These are phyloP conservation scores for Rhizopogon salebrosus DNA, from an alignment of 768 basidiomycete genomes.

Conservation along the genomic window DNA sequence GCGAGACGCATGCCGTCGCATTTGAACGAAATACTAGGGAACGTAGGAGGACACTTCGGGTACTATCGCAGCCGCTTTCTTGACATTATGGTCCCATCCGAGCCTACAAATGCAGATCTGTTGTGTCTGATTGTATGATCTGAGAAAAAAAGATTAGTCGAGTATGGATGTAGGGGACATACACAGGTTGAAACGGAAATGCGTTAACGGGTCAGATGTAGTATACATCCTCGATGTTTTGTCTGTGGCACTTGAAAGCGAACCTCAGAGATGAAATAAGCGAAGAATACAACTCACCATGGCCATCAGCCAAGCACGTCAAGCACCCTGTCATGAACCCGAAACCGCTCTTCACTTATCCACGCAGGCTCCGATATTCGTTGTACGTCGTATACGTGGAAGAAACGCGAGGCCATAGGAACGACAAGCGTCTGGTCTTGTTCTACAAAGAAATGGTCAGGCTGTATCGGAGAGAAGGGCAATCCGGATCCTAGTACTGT, in stretches of 20 bases:
- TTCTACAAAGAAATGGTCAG: constrained; percentile 75
- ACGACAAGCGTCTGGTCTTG: constrained; percentile 81
- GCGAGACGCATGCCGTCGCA: constrained; percentile 78
- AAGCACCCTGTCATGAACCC: constrained; percentile 93
- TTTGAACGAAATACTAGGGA: constrained; percentile 77
- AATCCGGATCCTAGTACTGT: constrained; percentile 81
- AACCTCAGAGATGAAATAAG: constrained; percentile 21
- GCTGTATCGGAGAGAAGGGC: constrained; percentile 74
- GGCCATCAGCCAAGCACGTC: constrained; percentile 88
- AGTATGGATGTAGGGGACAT: constrained; percentile 17
- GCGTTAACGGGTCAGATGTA: constrained; percentile 97
- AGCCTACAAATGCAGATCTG: constrained; percentile 93
- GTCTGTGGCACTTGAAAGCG: constrained; percentile 84
- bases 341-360: constrained; percentile 90
- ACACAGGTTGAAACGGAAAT: constrained; percentile 89
- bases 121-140: constrained; percentile 53
- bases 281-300: constrained; percentile 48
- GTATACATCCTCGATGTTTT: constrained; percentile 85
- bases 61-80: constrained; percentile 93
- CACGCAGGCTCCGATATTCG: constrained; percentile 73
- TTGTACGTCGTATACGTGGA: constrained; percentile 85
- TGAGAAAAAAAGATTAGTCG: neutral
- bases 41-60: constrained; percentile 66
- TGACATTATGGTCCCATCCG: constrained; percentile 87
- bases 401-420: constrained; percentile 86